These are phyloP conservation scores for Puya raimondii DNA, from an alignment of 176 grass and related monocot species.

Conservation along the genomic window DNA sequence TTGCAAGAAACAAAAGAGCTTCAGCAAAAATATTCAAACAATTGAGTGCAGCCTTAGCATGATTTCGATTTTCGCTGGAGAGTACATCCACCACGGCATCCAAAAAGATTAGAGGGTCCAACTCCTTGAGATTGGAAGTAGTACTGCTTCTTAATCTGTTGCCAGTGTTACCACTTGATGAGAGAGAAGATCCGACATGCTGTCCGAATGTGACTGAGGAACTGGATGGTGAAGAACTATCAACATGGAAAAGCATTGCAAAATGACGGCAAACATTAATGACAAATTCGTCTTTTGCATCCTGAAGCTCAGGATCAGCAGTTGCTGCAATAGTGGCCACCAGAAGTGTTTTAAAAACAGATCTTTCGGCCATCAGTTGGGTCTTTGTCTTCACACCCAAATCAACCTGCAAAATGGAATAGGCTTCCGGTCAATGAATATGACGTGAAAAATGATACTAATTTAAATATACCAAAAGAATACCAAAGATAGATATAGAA, in stretches of 20 bases:
- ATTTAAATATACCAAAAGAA: background rate
- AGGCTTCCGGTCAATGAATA: background rate
- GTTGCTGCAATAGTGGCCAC: constrained; percentile 56
- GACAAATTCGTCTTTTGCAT: constrained; percentile 83
- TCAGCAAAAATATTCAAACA: constrained; percentile 82
- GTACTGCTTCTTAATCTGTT: constrained; percentile 60
- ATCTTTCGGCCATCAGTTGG: constrained; percentile 92
- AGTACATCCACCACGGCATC: constrained; percentile 89
- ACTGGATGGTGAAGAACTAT: constrained; percentile 39
- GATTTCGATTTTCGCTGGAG: constrained; percentile 78
- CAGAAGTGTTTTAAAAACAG: constrained; percentile 88
- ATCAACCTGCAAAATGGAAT: constrained; percentile 49
- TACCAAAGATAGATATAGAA: background rate
- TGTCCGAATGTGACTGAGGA: constrained; percentile 42
- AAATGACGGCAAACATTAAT: constrained; percentile 85
- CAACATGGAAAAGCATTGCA: constrained; percentile 95
- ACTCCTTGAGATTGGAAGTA: constrained; percentile 82
- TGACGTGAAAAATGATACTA: background rate
- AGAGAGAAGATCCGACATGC: constrained; percentile 36
- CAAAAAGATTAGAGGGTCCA: constrained; percentile 90
- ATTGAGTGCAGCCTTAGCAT: constrained; percentile 88
- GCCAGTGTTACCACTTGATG: constrained; percentile 41
- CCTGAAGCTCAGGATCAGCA: constrained; percentile 65
- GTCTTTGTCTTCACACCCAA: constrained; percentile 99
- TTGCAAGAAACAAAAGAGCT: constrained; percentile 79